Evolutionary conservation across 108 stramenopile genomes (phyloP), one percentile per base, ranked within the genome.

Genomic region (Mediolabrus comicus): DNA sequence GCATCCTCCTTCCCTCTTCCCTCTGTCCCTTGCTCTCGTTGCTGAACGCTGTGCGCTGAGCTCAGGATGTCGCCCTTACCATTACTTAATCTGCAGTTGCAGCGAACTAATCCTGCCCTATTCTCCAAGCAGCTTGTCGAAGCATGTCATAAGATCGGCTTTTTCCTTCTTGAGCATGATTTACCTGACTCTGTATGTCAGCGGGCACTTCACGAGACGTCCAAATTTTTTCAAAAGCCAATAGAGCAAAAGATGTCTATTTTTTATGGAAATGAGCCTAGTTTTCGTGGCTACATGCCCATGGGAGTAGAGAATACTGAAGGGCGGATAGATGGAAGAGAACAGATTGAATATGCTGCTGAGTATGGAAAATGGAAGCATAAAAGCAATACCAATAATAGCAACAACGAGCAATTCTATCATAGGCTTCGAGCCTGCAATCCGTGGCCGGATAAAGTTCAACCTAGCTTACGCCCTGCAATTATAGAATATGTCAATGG

Each of bases 301-400:
- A 30, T 90, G 58, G 89, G 89, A 3, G 72, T 85, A 25, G 86
- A 90, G 71, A 90, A 90, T 67, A 90, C 89, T 17, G 81, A 74
- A 32, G 89, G 89, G 29, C 74, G 64, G 41, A 58, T 80, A n/a
- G 89, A 90, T 69, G 65, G 38, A n/a, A 51, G 89, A 61, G 89
- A 90, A 34, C 86, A 90, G 58, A 67, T 90, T 49, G 89, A 90
- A 56, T 84, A 83, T 59, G 88, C 84, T 51, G 81, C 76, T n/a
- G 86, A 86, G 51, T 73, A 61, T 62, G 7, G 19, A n/a, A 27
- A 71, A 4, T 53, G 53, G 29, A 32, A 53, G 22, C 8, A 32
- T 9, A 49, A 22, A 31, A 74, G 11, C 16, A 17, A 66, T 14
- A 19, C 30, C 10, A 5, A 22, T 31, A 25, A 38, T 33, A 33